A percentile compares a stretch with the other conserved stretches of the same genome.
Evolutionary conservation across 2,329 filamentous ascomycete genomes (phyloP).

Genomic region (Albifimbria verrucaria): DNA sequence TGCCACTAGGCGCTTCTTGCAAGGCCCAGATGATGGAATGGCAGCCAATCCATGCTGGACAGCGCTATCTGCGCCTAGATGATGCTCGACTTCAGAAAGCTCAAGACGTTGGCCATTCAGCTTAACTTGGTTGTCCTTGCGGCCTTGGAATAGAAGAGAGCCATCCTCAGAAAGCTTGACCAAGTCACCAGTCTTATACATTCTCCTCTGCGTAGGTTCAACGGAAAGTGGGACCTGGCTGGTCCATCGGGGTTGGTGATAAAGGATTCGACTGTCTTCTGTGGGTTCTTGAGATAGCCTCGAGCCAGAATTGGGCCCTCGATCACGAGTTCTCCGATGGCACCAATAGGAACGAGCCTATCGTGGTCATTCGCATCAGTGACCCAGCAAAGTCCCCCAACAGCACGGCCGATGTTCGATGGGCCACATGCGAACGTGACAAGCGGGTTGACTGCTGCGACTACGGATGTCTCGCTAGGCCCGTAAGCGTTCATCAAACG

Average conservation of each 20-base stretch:
- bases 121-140: conserved; percentile 54
- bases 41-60: conserved; percentile 10
- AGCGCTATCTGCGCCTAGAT: not conserved
- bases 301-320: conserved; percentile 50
- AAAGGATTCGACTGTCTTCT: conserved; percentile 8
- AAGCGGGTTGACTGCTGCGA: not conserved
- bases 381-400: conserved; percentile 6
- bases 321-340: conserved; percentile 38
- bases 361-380: conserved; percentile 9
- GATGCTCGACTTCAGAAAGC: conserved; percentile 16
- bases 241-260: conserved; percentile 5
- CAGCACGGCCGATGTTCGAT: conserved; percentile 4
- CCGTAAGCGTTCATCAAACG: conserved; percentile 5
- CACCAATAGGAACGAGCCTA: conserved; percentile 17
- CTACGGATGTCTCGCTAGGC: conserved; percentile 6
- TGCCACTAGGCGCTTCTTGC: conserved; percentile 3
- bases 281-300: conserved; percentile 21
- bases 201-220: not conserved
- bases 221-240: not conserved
- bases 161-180: conserved; percentile 26
- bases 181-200: conserved; percentile 15
- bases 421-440: not conserved
- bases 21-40: not conserved
- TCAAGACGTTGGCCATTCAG: conserved; percentile 52
- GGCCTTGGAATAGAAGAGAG: conserved; percentile 36